Conservation (phyloP, 2,329 filamentous ascomycete genomes). For the Diaporthe citrichinensis region DNA sequence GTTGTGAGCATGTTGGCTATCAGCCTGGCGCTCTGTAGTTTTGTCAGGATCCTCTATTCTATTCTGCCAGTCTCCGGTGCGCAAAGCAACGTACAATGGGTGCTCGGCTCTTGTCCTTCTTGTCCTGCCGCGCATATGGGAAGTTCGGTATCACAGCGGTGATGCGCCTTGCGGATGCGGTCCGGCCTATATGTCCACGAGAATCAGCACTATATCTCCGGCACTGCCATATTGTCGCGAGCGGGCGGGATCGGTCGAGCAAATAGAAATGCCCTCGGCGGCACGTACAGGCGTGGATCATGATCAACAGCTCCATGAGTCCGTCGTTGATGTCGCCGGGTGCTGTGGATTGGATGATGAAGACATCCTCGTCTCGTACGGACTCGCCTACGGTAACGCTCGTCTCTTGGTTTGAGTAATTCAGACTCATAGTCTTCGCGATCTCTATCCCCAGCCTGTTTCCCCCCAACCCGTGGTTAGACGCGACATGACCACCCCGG, state of each 20-base stretch:
- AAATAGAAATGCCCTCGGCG: background rate
- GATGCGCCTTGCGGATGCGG: conserved; percentile 87
- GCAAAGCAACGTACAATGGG: conserved; percentile 70
- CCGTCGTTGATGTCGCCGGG: conserved; percentile 98
- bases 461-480: conserved; percentile 25
- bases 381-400: conserved; percentile 96
- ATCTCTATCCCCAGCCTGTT: conserved; percentile 81
- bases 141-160: conserved; percentile 97
- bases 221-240: background rate
- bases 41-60: background rate
- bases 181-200: conserved; percentile 49
- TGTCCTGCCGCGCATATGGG: conserved; percentile 92
- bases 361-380: conserved; percentile 97
- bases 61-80: background rate
- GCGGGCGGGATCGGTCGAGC: background rate
- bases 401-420: conserved; percentile 90
- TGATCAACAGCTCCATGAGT: conserved; percentile 97
- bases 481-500: conserved; percentile 17
- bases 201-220: conserved; percentile 1
- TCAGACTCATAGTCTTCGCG: conserved; percentile 83
- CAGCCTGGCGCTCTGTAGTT: conserved; percentile 79
- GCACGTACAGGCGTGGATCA: conserved; percentile 90
- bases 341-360: conserved; percentile 94
- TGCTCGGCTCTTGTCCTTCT: conserved; percentile 78
- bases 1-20: conserved; percentile 99